Percentiles rank a stretch among this genome's conserved stretches.
These are phyloP conservation scores for Debaryomyces prosopidis DNA, from an alignment of 805 yeast genomes.

Conservation along the genomic window DNA sequence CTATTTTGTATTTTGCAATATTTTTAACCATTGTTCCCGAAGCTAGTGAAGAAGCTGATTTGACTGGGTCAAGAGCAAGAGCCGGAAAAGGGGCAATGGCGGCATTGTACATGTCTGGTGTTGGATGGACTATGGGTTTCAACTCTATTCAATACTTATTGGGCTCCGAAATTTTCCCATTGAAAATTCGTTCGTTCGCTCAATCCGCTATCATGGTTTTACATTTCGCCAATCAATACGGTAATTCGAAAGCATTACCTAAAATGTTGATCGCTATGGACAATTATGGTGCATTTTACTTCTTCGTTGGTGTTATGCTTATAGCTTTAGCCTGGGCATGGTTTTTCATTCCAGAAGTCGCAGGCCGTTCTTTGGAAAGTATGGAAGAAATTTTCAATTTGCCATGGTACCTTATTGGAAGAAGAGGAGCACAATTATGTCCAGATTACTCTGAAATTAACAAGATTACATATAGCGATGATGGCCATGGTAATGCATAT, in stretches of 20 bases:
- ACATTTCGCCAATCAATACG: slow-evolving; percentile 59
- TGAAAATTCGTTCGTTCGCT: slow-evolving; percentile 49
- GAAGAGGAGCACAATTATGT: slow-evolving; percentile 52
- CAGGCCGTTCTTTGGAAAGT: slow-evolving; percentile 52
- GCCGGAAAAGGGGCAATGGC: slow-evolving; percentile 54
- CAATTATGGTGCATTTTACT: slow-evolving; percentile 51
- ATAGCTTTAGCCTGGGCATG: slow-evolving; percentile 47
- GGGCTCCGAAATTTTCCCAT: slow-evolving; percentile 56
- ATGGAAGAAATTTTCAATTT: slow-evolving; percentile 53
- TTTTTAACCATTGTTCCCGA: slow-evolving; percentile 48
- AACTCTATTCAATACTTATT: slow-evolving; percentile 56
- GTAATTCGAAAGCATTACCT: slow-evolving; percentile 57
- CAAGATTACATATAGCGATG: slow-evolving; percentile 22
- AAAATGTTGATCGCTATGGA: slow-evolving; percentile 47
- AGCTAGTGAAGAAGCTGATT: slow-evolving; percentile 29
- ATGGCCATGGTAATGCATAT: slow-evolving; percentile 13
- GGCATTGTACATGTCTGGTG: slow-evolving; percentile 49
- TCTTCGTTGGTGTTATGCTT: slow-evolving; percentile 45
- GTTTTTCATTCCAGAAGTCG: slow-evolving; percentile 51
- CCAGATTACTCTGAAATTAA: slow-evolving; percentile 50
- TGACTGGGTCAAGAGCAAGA: slow-evolving; percentile 28
- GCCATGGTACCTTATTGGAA: slow-evolving; percentile 61
- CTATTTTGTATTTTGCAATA: slow-evolving; percentile 47
- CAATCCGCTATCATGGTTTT: slow-evolving; percentile 53
- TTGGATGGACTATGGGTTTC: slow-evolving; percentile 63